Evolutionary conservation across 768 basidiomycete species (phyloP).

Genomic region (Candolleomyces efflorescens): DNA sequence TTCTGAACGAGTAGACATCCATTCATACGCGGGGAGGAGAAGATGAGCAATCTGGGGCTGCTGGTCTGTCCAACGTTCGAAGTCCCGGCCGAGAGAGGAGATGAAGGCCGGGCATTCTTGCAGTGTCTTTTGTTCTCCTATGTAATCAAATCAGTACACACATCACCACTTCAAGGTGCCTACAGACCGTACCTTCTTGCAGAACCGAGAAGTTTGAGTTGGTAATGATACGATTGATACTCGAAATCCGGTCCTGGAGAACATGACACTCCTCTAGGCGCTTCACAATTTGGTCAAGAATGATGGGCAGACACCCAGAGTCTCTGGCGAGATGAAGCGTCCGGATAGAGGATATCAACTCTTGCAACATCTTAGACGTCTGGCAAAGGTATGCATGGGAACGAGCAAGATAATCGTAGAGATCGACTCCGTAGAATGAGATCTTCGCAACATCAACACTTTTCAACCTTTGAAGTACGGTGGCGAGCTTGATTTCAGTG

Average conservation of each 20-base stretch:
- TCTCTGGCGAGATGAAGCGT: not conserved
- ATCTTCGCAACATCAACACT: constrained; percentile 17
- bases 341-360: not conserved
- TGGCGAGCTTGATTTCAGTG: not conserved
- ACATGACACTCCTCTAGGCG: constrained; percentile 18
- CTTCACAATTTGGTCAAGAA: constrained; percentile 18
- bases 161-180: not conserved
- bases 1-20: constrained; percentile 2
- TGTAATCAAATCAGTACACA: not conserved
- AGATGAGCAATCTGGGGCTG: constrained; percentile 9
- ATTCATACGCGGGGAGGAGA: constrained; percentile 4
- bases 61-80: not conserved
- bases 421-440: constrained; percentile 10
- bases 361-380: not conserved
- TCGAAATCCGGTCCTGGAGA: not conserved
- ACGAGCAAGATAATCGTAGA: not conserved
- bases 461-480: not conserved
- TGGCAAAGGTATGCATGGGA: not conserved
- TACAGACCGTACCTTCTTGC: constrained; percentile 27
- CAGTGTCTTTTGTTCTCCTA: constrained; percentile 4
- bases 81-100: not conserved
- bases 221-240: too few species aligned
- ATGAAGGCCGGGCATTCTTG: not conserved
- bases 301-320: not conserved
- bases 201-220: constrained; percentile 26